A percentile compares a stretch with the other conserved stretches of the same genome.
These are phyloP conservation scores for Nigrograna mackinnonii DNA, from an alignment of 2,329 filamentous ascomycete genomes.

Conservation along the genomic window DNA sequence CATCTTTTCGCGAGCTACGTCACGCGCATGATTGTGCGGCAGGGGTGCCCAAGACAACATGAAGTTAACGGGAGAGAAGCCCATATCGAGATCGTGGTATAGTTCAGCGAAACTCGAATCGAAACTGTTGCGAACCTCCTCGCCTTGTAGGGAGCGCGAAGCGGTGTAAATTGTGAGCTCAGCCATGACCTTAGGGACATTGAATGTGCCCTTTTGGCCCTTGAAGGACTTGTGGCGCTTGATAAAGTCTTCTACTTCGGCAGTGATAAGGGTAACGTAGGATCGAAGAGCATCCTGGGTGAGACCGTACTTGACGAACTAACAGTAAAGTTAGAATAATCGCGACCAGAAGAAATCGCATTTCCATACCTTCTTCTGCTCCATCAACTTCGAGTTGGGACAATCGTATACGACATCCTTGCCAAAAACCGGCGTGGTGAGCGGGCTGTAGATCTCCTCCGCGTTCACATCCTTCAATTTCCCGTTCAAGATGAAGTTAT, in stretches of 20 bases:
- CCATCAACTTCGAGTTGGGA: constrained; percentile 90
- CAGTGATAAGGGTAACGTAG: constrained; percentile 78
- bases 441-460: constrained; percentile 84
- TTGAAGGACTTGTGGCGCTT: constrained; percentile 70
- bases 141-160: constrained; percentile 81
- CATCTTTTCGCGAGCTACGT: constrained; percentile 79
- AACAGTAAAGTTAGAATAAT: constrained; percentile 11
- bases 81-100: constrained; percentile 89
- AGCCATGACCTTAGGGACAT: constrained; percentile 76
- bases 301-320: constrained; percentile 82
- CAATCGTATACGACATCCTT: constrained; percentile 89
- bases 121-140: constrained; percentile 79
- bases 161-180: constrained; percentile 91
- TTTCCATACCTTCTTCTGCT: constrained; percentile 81
- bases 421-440: constrained; percentile 75
- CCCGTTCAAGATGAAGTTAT: constrained; percentile 90
- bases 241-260: constrained; percentile 75
- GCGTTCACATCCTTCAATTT: constrained; percentile 89
- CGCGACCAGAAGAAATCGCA: background rate
- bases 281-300: constrained; percentile 74
- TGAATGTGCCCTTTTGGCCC: constrained; percentile 67
- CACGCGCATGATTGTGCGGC: constrained; percentile 83
- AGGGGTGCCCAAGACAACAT: constrained; percentile 86
- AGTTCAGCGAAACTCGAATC: constrained; percentile 79
- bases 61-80: constrained; percentile 88